Percentiles rank a stretch among this genome's conserved stretches.
Evolutionary conservation across 495 filamentous ascomycete genomes (phyloP).

Genomic region (Venustampulla echinocandica): DNA sequence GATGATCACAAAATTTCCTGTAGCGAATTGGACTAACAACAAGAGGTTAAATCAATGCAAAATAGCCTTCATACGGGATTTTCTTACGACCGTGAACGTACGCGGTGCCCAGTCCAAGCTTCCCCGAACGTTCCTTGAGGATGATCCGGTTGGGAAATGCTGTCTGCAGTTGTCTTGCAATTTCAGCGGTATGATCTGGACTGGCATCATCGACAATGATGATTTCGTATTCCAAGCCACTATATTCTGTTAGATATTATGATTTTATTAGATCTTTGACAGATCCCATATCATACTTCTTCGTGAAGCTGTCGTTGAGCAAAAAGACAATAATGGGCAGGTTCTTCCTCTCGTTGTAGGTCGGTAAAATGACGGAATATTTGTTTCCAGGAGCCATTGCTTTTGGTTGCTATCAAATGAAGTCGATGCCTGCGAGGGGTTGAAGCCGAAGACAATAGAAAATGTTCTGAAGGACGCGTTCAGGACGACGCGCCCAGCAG

Average conservation of each 20-base stretch:
- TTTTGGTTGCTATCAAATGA: too few species aligned
- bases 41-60: constrained; percentile 1
- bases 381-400: constrained; percentile 45
- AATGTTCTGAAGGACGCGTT: too few species aligned
- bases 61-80: constrained; percentile 2
- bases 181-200: constrained; percentile 85
- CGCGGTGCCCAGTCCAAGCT: constrained; percentile 92
- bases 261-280: constrained; percentile 10
- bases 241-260: constrained; percentile 27
- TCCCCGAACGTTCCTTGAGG: constrained; percentile 79
- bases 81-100: constrained; percentile 70
- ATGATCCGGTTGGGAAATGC: constrained; percentile 71
- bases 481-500: too few species aligned
- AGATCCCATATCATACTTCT: constrained; percentile 62
- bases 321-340: constrained; percentile 93
- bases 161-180: constrained; percentile 82
- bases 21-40: constrained; percentile 51
- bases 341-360: constrained; percentile 96
- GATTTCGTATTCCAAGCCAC: constrained; percentile 94
- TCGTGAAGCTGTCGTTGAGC: constrained; percentile 79
- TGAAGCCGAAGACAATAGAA: too few species aligned
- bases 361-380: constrained; percentile 94
- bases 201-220: constrained; percentile 97
- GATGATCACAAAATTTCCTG: constrained; percentile 93
- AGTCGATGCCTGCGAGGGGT: too few species aligned